These are phyloP conservation scores for Wickerhamomyces rabaulensis DNA, from an alignment of 805 yeast species.

Conservation along the genomic window DNA sequence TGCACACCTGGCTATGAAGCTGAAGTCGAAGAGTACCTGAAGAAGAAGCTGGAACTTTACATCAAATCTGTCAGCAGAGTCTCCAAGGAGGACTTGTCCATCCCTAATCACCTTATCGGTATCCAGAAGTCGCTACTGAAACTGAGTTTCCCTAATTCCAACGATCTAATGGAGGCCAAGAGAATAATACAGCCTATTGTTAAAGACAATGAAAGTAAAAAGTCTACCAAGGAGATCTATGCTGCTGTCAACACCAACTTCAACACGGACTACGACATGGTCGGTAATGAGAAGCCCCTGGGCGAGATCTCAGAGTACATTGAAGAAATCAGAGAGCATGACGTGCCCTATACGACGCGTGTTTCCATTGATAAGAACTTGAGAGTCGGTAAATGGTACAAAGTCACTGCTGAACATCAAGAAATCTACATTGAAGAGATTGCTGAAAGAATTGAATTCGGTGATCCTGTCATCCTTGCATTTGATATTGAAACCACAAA, in stretches of 20 bases:
- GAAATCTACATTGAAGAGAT: slow-evolving; percentile 51
- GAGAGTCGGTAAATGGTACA: slow-evolving; percentile 95
- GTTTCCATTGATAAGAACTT: slow-evolving; percentile 87
- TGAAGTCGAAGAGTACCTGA: slow-evolving; percentile 82
- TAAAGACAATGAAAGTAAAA: slow-evolving; percentile 54
- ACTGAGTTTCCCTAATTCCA: slow-evolving; percentile 67
- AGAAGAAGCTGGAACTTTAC: slow-evolving; percentile 58
- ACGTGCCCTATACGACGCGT: slow-evolving; percentile 94
- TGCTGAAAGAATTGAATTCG: slow-evolving; percentile 79
- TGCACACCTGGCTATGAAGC: slow-evolving; percentile 48
- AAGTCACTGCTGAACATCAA: slow-evolving; percentile 60
- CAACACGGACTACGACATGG: slow-evolving; percentile 15
- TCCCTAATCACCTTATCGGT: slow-evolving; percentile 87
- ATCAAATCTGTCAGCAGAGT: slow-evolving; percentile 53
- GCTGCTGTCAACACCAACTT: slow-evolving; percentile 40
- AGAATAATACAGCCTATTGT: slow-evolving; percentile 64
- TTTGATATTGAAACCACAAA: slow-evolving; percentile 98
- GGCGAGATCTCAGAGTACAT: slow-evolving; percentile 59
- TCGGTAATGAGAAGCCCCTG: slow-evolving; percentile 16
- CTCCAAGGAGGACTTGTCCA: slow-evolving; percentile 70
- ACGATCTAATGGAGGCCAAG: slow-evolving; percentile 73
- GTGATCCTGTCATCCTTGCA: slow-evolving; percentile 95
- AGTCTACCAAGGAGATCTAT: slow-evolving; percentile 64
- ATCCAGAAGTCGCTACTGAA: slow-evolving; percentile 57
- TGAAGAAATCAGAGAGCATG: slow-evolving; percentile 85